These are phyloP conservation scores for Penstemon barbatus DNA, from an alignment of 257 asterid species.

Conservation along the genomic window DNA sequence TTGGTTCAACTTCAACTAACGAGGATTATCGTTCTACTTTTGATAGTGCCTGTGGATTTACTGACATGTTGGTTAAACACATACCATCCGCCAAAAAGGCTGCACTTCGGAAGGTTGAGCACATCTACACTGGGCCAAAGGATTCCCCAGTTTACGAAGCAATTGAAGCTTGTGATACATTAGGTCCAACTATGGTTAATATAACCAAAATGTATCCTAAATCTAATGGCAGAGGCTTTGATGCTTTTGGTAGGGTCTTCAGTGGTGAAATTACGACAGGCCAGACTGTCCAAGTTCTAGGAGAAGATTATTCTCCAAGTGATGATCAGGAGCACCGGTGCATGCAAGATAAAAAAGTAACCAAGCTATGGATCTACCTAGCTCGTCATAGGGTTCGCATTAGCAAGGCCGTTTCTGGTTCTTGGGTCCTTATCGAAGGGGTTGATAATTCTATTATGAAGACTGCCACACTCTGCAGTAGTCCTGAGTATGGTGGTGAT, in stretches of 20 bases:
- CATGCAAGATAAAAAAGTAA: slow-evolving; percentile 91
- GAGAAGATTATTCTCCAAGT: slow-evolving; percentile 98
- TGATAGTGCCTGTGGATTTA: slow-evolving; percentile 90
- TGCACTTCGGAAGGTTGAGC: slow-evolving; percentile 81
- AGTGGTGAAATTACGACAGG: slow-evolving; percentile 93
- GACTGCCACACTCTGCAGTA: slow-evolving; percentile 88
- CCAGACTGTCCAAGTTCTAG: slow-evolving; percentile 84
- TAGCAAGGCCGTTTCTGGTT: slow-evolving; percentile 93
- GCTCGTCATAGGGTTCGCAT: slow-evolving; percentile 96
- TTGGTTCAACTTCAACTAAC: slow-evolving; percentile 90
- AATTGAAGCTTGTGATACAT: slow-evolving; percentile 78
- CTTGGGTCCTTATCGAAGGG: slow-evolving; percentile 99
- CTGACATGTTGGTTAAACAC: slow-evolving; percentile 95
- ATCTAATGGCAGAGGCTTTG: slow-evolving; percentile 88
- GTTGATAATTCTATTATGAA: slow-evolving; percentile 99
- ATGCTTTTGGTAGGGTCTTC: slow-evolving; percentile 95
- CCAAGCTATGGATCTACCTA: slow-evolving; percentile 95
- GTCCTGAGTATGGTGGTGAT: slow-evolving; percentile 73
- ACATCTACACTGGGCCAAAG: slow-evolving; percentile 81
- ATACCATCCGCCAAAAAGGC: slow-evolving; percentile 94
- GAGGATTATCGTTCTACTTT: slow-evolving; percentile 90
- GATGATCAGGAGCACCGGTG: slow-evolving; percentile 70
- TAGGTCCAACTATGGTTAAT: slow-evolving; percentile 93
- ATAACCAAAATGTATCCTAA: slow-evolving; percentile 90
- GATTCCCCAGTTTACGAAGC: slow-evolving; percentile 71